Base-by-base conservation (phyloP, 78 protist species). In the Dictyostelium discoideum region DNA sequence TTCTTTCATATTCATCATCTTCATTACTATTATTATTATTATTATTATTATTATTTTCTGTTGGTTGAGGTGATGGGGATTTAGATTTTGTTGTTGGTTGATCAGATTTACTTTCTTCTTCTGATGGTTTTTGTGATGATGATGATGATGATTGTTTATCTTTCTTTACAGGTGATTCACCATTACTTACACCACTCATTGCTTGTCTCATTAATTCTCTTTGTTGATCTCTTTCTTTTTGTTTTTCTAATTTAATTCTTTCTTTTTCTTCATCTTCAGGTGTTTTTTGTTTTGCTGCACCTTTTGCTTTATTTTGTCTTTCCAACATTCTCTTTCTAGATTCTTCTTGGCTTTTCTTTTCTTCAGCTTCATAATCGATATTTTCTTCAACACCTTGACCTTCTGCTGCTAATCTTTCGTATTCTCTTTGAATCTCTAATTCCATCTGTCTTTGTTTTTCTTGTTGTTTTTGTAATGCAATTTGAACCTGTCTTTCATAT, bases 401-500 rank as follows among this genome's bases (percentile, higher is more conserved):
- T 22, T 90, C 95, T 9, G 83, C 73, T 44, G 48, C 83, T 44
- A 90, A 82, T 82, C 95, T 80, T 20, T 90, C 88, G 57, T 81
- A 90, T n/a, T 90, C 95, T 32, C n/a, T 18, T 50, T 80, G 85
- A 22, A 90, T 48, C 18, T 90, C 95, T 50, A 57, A 42, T 18
- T 90, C 88, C 88, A 90, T 90, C n/a, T 90, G 78, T 65, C 84
- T 63, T 50, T 90, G 87, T 50, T 86, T 63, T 18, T 90, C 95
- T 24, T 63, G 82, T 85, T 85, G 92, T 60, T 29, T 5, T 85
- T 44, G 50, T 46, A 42, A 22, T 74, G 76, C 72, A 13, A 22
- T 32, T 39, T 50, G 29, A 18, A 5, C 54, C 22, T 76, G 74
- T 76, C 54, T 86, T 57, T 86, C 92, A 8, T 54, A 20, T 50